Evolutionary conservation across 306 rosid genomes (phyloP), one percentile per base, ranked within the genome.

Genomic region (Cyclanthera cordifolia): DNA sequence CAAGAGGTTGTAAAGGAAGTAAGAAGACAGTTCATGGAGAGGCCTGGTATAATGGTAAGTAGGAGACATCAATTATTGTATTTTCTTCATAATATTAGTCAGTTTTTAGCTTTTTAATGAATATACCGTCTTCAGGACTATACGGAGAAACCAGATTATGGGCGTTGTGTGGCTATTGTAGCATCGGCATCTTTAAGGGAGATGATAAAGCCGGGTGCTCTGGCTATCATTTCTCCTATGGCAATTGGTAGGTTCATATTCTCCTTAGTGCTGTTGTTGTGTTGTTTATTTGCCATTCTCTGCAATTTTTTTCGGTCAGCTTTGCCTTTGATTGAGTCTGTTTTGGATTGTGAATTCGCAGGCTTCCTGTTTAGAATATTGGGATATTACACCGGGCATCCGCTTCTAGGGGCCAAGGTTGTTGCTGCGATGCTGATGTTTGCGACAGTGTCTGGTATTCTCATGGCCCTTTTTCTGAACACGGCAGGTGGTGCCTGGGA

Each of bases 401-500:
- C 99, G 63, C 81, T 93, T 48, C 90, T 93, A 10, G 96, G 99
- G 73, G 99, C 99, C 53, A 93, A 93, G 81, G 96, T 90, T 23
- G 96, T 93, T 58, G 99, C 96, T 34, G 76, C 99, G 17, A 57
- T 93, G 73, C 85, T 90, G 72, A 93, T 93, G 99, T 90, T 93
- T 77, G 99, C 95, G 46, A 93, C 99, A 16, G 96, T 93, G 58
- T 83, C 94, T 1, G 96, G 99, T 70, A 93, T 93, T 83, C 94
- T 93, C 49, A 90, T 93, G 99, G 96, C 96, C 56, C 99, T 93
- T 69, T 93, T 93, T 79, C 86, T 93, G 78, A 93, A 90, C 86
- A 93, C 99, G 46, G 83, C 95, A 28, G 96, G 99, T 39, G 99
- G 99, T 74, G 99, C 99, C 28, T 93, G 96, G 99, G 99, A 93